A percentile compares a stretch with the other conserved stretches of the same genome.
These are phyloP conservation scores for Spiromastix sp. DNA, from an alignment of 2,329 filamentous ascomycete genomes.

Conservation along the genomic window DNA sequence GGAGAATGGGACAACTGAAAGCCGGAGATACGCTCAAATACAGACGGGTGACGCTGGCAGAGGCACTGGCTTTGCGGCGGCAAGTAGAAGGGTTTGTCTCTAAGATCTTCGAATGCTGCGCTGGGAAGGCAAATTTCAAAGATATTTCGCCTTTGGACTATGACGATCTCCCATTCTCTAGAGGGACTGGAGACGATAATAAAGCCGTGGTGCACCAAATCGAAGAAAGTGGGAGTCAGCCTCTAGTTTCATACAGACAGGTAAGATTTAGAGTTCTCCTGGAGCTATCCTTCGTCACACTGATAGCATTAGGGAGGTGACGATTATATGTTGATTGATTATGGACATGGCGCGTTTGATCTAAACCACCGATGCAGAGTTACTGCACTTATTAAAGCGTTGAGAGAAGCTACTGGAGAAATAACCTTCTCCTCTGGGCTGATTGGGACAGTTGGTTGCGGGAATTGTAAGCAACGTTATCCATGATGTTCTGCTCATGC, in stretches of 20 bases:
- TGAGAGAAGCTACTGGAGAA: constrained; percentile 25
- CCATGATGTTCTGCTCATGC: background rate
- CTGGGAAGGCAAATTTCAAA: constrained; percentile 21
- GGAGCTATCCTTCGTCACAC: constrained; percentile 12
- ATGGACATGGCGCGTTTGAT: constrained; percentile 46
- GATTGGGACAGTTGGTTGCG: constrained; percentile 43
- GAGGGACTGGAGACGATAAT: constrained; percentile 12
- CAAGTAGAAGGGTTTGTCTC: constrained; percentile 37
- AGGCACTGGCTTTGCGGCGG: constrained; percentile 38
- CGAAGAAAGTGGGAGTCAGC: constrained; percentile 24
- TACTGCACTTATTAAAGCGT: constrained; percentile 41
- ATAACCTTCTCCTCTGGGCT: constrained; percentile 33
- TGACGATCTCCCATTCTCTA: constrained; percentile 12
- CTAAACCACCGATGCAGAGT: constrained; percentile 48
- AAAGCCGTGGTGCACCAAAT: constrained; percentile 26
- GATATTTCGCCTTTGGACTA: constrained; percentile 23
- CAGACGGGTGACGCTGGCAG: constrained; percentile 40
- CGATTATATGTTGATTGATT: constrained; percentile 48
- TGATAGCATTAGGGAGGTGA: constrained; percentile 34
- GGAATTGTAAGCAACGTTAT: constrained; percentile 22
- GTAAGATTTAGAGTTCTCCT: constrained; percentile 13
- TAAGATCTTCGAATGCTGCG: constrained; percentile 31
- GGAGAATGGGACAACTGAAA: constrained; percentile 53
- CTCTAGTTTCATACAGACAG: constrained; percentile 32
- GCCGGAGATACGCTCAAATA: constrained; percentile 47